Evolutionary conservation across 495 filamentous ascomycete species (phyloP).

Genomic region (Penicillium cataractarum): DNA sequence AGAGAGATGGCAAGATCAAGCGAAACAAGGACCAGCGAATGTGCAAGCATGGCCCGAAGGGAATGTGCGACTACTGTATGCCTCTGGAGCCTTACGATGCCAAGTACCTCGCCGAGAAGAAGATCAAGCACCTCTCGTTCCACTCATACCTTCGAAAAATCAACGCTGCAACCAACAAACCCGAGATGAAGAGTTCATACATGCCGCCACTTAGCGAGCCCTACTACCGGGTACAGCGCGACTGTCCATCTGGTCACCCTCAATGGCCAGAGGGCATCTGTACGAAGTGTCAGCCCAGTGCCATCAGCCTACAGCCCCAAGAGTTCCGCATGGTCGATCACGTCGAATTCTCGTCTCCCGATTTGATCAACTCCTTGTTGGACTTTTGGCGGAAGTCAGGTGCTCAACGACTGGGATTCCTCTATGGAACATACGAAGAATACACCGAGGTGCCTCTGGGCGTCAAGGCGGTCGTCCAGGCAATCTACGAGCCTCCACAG

Average conservation of each 20-base stretch:
- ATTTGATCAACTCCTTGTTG: conserved; percentile 82
- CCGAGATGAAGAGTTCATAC: conserved; percentile 86
- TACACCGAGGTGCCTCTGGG: conserved; percentile 92
- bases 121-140: conserved; percentile 98
- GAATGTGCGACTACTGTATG: conserved; percentile 99
- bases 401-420: conserved; percentile 80
- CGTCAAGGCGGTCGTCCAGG: conserved; percentile 95
- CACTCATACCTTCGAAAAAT: conserved; percentile 93
- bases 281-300: conserved; percentile 97
- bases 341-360: conserved; percentile 87
- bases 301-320: conserved; percentile 93
- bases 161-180: conserved; percentile 94
- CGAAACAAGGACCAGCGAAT: conserved; percentile 76
- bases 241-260: conserved; percentile 92
- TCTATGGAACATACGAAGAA: conserved; percentile 90
- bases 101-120: conserved; percentile 86
- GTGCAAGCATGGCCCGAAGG: conserved; percentile 93
- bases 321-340: conserved; percentile 98
- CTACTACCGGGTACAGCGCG: conserved; percentile 82
- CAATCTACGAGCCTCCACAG: conserved; percentile 96
- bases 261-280: conserved; percentile 98
- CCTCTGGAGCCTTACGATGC: conserved; percentile 92
- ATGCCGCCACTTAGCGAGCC: conserved; percentile 96
- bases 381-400: conserved; percentile 87
- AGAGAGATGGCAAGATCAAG: conserved; percentile 89